Evolutionary conservation across 805 yeast species (phyloP).

Genomic region (Pichia ethanolica): DNA sequence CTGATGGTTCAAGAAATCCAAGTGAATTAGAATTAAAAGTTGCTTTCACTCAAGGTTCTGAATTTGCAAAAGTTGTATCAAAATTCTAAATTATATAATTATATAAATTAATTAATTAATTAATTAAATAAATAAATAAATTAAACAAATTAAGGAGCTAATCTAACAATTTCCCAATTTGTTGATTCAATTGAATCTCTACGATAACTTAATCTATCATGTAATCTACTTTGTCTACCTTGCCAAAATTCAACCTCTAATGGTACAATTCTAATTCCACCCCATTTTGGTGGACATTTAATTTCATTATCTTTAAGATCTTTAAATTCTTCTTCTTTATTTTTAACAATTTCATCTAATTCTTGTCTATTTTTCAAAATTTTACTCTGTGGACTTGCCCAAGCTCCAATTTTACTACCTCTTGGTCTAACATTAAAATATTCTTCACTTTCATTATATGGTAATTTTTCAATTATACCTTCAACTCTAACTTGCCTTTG

Average conservation of each 20-base stretch:
- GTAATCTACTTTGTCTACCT: conserved; percentile 83
- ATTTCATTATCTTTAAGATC: conserved; percentile 49
- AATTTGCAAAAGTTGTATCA: conserved; percentile 43
- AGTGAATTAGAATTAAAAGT: conserved; percentile 53
- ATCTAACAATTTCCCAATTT: conserved; percentile 58
- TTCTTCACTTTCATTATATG: conserved; percentile 62
- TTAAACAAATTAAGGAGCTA: conserved; percentile 46
- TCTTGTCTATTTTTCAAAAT: conserved; percentile 51
- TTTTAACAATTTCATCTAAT: conserved; percentile 45
- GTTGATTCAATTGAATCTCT: conserved; percentile 41
- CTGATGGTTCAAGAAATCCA: conserved; percentile 70
- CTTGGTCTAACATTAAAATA: conserved; percentile 87
- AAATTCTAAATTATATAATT: conserved; percentile 18
- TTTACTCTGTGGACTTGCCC: conserved; percentile 88
- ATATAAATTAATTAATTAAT: neutral
- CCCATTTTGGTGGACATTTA: conserved; percentile 94
- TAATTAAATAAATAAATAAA: neutral
- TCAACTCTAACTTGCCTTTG: conserved; percentile 94
- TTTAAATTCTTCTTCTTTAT: conserved; percentile 50
- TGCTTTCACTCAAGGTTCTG: conserved; percentile 61
- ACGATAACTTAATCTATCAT: conserved; percentile 74
- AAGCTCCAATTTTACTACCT: conserved; percentile 91
- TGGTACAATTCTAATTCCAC: conserved; percentile 85
- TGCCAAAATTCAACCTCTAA: conserved; percentile 96
- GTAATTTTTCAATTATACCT: conserved; percentile 70